Base-by-base conservation (phyloP, 169 alveolate genomes). In the Plasmodium blacklocki region DNA sequence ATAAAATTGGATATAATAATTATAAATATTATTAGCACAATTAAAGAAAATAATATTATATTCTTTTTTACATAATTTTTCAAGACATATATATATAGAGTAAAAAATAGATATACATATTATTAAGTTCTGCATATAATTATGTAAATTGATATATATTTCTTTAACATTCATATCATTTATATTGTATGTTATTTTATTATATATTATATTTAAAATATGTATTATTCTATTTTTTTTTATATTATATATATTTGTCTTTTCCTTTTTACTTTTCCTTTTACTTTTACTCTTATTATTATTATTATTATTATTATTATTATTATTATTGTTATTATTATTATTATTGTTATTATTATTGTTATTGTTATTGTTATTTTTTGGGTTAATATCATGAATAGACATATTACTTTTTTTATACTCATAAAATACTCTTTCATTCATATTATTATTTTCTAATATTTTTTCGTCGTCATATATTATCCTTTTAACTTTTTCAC, bases 61-160 rank as follows among this genome's bases (percentile, higher is more conserved):
- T 67, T 59, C 52, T 71, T 86, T 72, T 19, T 47, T 62, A 72
- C 32, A 47, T 71, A 86, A 26, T 64, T 86, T 86, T 86, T 86
- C 88, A 32, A 54, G 11, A 60, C 92, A 86, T 14, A 86, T 19
- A 86, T 71, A 86, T 45, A 76, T 29, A 49, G 73, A 39, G 49
- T 86, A 86, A 62, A 86, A 86, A n/a, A 86, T 14, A 1, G 92
- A 86, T 1, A 50, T 62, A 62, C 92, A 71, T 47, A 72, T 54
- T 26, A 86, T 86, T 72, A 86, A 43, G 63, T 39, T 50, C 56
- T 86, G 92, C 92, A 86, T 56, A 32, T 71, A 86, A 60, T 86
- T 86, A 47, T 86, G 92, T 47, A 86, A 54, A 49, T 70, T 62
- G n/a, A 71, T 86, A 49, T 86, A 86, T 64, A 52, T 73, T 14